These are phyloP conservation scores for Colletotrichum melonis DNA, from an alignment of 2,329 filamentous ascomycete genomes.

Conservation along the genomic window DNA sequence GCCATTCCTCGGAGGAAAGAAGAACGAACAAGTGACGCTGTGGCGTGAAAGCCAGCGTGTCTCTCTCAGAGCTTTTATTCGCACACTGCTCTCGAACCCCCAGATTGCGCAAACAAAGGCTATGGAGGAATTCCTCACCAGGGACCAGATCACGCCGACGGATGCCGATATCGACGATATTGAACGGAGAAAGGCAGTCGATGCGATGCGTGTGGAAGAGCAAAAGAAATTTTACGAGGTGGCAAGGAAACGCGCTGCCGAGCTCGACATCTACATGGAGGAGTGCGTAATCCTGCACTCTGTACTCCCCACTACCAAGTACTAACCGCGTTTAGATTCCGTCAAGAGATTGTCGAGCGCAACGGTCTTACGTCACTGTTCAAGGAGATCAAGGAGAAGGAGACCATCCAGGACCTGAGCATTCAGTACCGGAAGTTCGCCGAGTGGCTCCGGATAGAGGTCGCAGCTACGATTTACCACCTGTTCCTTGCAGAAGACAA, in stretches of 20 bases:
- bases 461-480: slow-evolving; percentile 96
- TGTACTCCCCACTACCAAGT: slow-evolving; percentile 21
- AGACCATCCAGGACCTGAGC: slow-evolving; percentile 87
- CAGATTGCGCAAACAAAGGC: slow-evolving; percentile 86
- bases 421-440: slow-evolving; percentile 98
- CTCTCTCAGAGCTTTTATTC: slow-evolving; percentile 90
- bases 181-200: slow-evolving; percentile 80
- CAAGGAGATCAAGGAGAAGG: slow-evolving; percentile 90
- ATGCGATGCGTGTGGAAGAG: slow-evolving; percentile 90
- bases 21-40: slow-evolving; percentile 54
- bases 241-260: slow-evolving; percentile 87
- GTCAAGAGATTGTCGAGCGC: slow-evolving; percentile 73
- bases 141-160: slow-evolving; percentile 76
- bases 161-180: slow-evolving; percentile 90
- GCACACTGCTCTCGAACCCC: slow-evolving; percentile 85
- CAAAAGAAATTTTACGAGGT: slow-evolving; percentile 97
- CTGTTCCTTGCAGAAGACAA: slow-evolving; percentile 98
- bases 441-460: slow-evolving; percentile 97
- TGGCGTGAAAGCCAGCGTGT: slow-evolving; percentile 92
- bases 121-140: slow-evolving; percentile 85
- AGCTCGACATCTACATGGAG: slow-evolving; percentile 98
- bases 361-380: slow-evolving; percentile 95
- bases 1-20: slow-evolving; percentile 42
- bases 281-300: slow-evolving; percentile 59
- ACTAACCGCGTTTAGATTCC: slow-evolving; percentile 60